These are phyloP conservation scores for Starmerella floricola DNA, from an alignment of 805 yeast genomes.

Conservation along the genomic window DNA sequence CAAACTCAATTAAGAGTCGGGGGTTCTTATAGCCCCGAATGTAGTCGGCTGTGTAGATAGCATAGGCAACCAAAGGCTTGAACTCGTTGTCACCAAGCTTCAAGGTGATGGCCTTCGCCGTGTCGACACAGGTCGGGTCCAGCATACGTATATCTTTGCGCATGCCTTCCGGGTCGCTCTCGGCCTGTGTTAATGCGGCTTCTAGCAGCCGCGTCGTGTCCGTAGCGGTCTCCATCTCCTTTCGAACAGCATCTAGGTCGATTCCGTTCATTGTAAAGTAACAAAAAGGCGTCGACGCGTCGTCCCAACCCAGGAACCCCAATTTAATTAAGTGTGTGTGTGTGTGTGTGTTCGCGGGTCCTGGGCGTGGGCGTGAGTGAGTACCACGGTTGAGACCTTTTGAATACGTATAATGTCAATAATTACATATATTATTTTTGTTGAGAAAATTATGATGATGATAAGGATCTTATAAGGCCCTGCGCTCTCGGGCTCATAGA, in stretches of 20 bases:
- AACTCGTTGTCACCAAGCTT: constrained; percentile 31
- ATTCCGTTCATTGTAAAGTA: neutral
- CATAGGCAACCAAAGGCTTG: constrained; percentile 75
- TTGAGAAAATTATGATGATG: too few species aligned
- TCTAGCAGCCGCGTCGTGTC: constrained; percentile 12
- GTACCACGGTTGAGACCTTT: too few species aligned
- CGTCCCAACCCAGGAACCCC: neutral
- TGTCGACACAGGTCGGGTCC: constrained; percentile 18
- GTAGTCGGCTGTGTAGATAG: constrained; percentile 78
- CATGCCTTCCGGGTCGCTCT: constrained; percentile 16
- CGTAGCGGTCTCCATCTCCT: constrained; percentile 4
- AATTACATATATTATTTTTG: too few species aligned
- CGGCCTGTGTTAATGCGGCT: constrained; percentile 17
- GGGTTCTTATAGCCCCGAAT: constrained; percentile 73
- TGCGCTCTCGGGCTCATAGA: too few species aligned
- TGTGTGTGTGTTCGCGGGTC: neutral
- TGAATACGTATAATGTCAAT: too few species aligned
- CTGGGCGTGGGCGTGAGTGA: too few species aligned
- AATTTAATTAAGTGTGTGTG: neutral
- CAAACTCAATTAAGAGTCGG: constrained; percentile 51
- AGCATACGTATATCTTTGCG: constrained; percentile 14
- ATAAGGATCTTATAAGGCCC: too few species aligned
- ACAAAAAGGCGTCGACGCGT: too few species aligned
- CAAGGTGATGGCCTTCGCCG: constrained; percentile 20
- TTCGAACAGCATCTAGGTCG: constrained; percentile 2